Evolutionary conservation across 2,329 filamentous ascomycete genomes (phyloP), one percentile per base, ranked within the genome.

Genomic region (Eurotiales sp.): DNA sequence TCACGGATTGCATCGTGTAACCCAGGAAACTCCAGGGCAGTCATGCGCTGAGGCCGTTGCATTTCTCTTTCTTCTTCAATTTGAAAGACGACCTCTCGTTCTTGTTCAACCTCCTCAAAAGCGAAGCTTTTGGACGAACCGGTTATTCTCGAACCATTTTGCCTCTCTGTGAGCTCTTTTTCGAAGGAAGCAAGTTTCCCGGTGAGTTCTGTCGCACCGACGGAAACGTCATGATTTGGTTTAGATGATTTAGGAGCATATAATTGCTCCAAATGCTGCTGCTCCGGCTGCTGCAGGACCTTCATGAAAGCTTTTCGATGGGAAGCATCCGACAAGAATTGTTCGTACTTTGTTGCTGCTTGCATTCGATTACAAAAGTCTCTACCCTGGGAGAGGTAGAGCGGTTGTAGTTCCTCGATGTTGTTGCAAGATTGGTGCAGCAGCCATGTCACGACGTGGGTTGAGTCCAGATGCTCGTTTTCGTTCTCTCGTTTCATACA

Each of bases 361-460:
- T 85, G 72, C 0, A 68, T 74, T 1, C 83, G 77, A 0, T 73
- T 72, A 52, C 82, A 82, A 55, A 81, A 87, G 54, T 86, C 81
- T 0, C 70, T 62, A 0, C 84, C 83, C 59, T 88, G 84, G 0
- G 82, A 72, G 3, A 76, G 71, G 55, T 84, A 83, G 0, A 88
- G 68, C 0, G 77, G 72, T 43, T 80, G 77, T 0, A 86, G 62
- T 27, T 85, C 77, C 52, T 85, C 80, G 17, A 81, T 84, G 0
- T 68, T 74, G 7, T 69, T 64, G 52, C 84, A 88, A 0, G 83
- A 85, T 49, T 86, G 81, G 40, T 84, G 74, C 0, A 88, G 70
- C 0, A 87, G 72, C 85, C 85, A 87, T 3, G 63, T 59, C 1
- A 86, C 67, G 8, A 84, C 78, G 50, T 83, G 73, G 2, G 62